These are phyloP conservation scores for Citrus medica DNA, from an alignment of 345 rosid species.

Conservation along the genomic window DNA sequence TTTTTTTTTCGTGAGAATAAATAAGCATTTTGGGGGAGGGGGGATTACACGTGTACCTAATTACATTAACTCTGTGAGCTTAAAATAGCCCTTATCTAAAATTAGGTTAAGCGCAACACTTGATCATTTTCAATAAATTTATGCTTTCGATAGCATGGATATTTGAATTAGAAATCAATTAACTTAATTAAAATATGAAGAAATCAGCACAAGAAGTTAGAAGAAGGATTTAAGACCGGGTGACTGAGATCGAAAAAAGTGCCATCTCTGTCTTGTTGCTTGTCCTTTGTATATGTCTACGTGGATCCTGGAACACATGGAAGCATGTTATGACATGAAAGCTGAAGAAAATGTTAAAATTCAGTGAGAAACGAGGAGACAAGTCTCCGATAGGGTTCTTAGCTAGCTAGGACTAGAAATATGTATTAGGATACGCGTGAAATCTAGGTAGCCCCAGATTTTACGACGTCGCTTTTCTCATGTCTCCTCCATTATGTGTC, in stretches of 20 bases:
- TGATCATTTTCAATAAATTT: too few species aligned
- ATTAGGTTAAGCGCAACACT: too few species aligned
- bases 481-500: conserved; percentile 31
- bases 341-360: conserved; percentile 17
- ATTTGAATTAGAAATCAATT: background rate
- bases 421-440: conserved; percentile 35
- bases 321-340: background rate
- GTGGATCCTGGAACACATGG: conserved; percentile 7
- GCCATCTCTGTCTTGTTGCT: conserved; percentile 19
- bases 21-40: fast-evolving
- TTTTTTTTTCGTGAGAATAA: too few species aligned
- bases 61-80: too few species aligned
- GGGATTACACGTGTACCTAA: too few species aligned
- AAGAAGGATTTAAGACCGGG: background rate
- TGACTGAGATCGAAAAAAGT: conserved; percentile 23
- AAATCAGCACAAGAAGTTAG: background rate
- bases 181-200: background rate
- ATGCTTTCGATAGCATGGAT: background rate
- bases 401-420: conserved; percentile 6
- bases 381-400: background rate
- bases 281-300: conserved; percentile 17
- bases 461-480: conserved; percentile 18
- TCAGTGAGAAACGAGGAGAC: conserved; percentile 22
- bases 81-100: too few species aligned
- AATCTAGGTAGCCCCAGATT: conserved; percentile 31